Conservation (phyloP, 2,329 filamentous ascomycete genomes). For the Pyrenophora tritici-repentis region DNA sequence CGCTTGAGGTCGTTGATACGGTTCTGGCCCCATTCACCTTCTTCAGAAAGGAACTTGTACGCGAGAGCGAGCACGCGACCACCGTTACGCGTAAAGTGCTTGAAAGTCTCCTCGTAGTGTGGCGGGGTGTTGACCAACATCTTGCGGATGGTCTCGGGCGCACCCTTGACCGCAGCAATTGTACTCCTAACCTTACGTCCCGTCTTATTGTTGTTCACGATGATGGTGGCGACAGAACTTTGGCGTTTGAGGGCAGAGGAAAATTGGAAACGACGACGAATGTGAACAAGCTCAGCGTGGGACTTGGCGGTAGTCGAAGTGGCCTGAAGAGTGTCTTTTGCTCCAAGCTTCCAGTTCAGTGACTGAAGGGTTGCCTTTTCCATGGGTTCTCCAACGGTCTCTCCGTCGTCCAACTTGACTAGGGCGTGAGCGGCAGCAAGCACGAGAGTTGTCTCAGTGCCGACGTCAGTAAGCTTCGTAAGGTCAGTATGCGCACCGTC, state of each 20-base stretch:
- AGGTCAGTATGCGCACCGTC: slow-evolving; percentile 85
- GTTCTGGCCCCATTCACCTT: slow-evolving; percentile 78
- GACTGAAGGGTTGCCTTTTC: slow-evolving; percentile 92
- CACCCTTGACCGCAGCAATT: slow-evolving; percentile 94
- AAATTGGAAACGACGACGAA: slow-evolving; percentile 97
- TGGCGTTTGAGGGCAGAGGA: slow-evolving; percentile 95
- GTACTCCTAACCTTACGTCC: slow-evolving; percentile 81
- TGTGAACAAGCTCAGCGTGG: slow-evolving; percentile 76
- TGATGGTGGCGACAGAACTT: slow-evolving; percentile 86
- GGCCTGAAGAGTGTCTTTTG: slow-evolving; percentile 80
- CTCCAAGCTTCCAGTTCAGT: slow-evolving; percentile 90
- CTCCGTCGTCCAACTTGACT: slow-evolving; percentile 94
- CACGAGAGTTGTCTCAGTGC: slow-evolving; percentile 85
- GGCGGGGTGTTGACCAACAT: slow-evolving; percentile 83
- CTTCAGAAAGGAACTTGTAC: slow-evolving; percentile 86
- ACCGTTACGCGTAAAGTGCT: slow-evolving; percentile 95
- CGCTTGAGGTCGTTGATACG: slow-evolving; percentile 94
- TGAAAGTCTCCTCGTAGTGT: slow-evolving; percentile 97
- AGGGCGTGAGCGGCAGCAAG: slow-evolving; percentile 93
- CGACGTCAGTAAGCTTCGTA: slow-evolving; percentile 70
- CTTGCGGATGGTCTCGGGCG: slow-evolving; percentile 93
- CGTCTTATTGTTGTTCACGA: slow-evolving; percentile 71
- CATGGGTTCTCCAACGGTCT: slow-evolving; percentile 98
- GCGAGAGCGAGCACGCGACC: slow-evolving; percentile 91
- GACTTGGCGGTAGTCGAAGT: slow-evolving; percentile 61